Evolutionary conservation across 1,284 basidiomycete species (phyloP), one percentile per base, ranked within the genome.

Genomic region (Quambalaria eucalypti): DNA sequence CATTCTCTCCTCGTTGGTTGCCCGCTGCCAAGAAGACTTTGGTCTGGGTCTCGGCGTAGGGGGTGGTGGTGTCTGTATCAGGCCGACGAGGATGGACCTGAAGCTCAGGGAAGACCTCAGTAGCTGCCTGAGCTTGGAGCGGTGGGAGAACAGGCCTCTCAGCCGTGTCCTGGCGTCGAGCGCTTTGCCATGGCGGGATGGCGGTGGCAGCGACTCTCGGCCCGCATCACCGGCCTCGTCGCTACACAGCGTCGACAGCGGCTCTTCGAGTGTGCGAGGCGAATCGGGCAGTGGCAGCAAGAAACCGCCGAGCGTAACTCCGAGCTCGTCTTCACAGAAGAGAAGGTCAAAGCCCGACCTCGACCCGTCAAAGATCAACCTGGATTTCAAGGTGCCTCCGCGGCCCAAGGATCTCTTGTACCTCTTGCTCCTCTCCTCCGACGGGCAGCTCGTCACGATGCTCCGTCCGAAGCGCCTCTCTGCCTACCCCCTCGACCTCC

Each of bases 391-490:
- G 25, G 25, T 46, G 7, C 42, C 56, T 2, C 88, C 86, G 1
- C 85, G 90, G 9, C 66, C 62, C 12, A 64, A 72, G 50, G 74
- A 95, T 70, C 82, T 95, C 29, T 81, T 98, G 0, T 98, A 98
- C 71, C 84, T 93, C 12, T 81, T 97, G 19, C 42, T 56, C 4
- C 79, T 98, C 12, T 79, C 95, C 25, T 85, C 87, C 0, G 81
- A 83, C 48, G 85, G 85, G 14, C 82, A 84, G 25, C 86, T 98
- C 1, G 82, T 97, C 21, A 92, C 90, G 2, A 80, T 98, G 4
- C 84, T 93, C 12, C 80, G 95, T 54, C 93, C 93, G 0, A 85
- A 82, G 72, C 90, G 88, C 68, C 93, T 97, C 71, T 90, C 89
- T 0, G 90, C 97, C 55, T 91, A 98, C 76, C 91, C 93, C 23